Evolutionary conservation across 352 stramenopile genomes (phyloP).

Genomic region (Phytophthora fragariae): DNA sequence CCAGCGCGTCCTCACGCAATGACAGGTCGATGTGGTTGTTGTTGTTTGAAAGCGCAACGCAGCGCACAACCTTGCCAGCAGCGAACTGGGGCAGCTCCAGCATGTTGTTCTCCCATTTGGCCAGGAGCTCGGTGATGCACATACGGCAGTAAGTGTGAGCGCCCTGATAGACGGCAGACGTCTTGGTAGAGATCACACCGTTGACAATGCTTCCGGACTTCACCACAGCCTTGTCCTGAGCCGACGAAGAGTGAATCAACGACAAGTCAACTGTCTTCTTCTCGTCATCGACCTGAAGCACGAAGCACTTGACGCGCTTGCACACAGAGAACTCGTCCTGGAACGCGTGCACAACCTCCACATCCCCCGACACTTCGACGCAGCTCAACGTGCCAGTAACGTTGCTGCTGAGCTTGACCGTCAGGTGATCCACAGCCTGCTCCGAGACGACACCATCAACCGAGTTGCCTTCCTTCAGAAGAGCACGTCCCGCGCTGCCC

Average conservation of each 20-base stretch:
- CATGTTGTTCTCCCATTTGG: constrained; percentile 80
- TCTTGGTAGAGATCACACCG: constrained; percentile 77
- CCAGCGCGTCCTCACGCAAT: constrained; percentile 69
- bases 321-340: constrained; percentile 77
- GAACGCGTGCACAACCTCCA: constrained; percentile 64
- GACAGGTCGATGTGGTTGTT: constrained; percentile 77
- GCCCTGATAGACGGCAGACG: constrained; percentile 79
- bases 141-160: constrained; percentile 82
- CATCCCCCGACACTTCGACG: constrained; percentile 74
- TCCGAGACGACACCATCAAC: constrained; percentile 80
- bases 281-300: constrained; percentile 73
- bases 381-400: constrained; percentile 71
- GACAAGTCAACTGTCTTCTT: constrained; percentile 84
- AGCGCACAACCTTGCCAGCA: constrained; percentile 71
- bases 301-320: constrained; percentile 72
- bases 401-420: constrained; percentile 76
- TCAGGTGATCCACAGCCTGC: constrained; percentile 61
- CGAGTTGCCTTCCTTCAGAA: constrained; percentile 66
- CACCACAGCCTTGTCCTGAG: constrained; percentile 42
- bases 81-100: constrained; percentile 69
- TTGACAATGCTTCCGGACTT: constrained; percentile 65
- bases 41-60: constrained; percentile 69
- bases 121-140: constrained; percentile 80
- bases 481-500: constrained; percentile 65
- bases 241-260: constrained; percentile 52